A percentile compares a stretch with the other conserved stretches of the same genome.
Conservation (phyloP, 2,329 filamentous ascomycete genomes). For the Sporothrix variecibatus region DNA sequence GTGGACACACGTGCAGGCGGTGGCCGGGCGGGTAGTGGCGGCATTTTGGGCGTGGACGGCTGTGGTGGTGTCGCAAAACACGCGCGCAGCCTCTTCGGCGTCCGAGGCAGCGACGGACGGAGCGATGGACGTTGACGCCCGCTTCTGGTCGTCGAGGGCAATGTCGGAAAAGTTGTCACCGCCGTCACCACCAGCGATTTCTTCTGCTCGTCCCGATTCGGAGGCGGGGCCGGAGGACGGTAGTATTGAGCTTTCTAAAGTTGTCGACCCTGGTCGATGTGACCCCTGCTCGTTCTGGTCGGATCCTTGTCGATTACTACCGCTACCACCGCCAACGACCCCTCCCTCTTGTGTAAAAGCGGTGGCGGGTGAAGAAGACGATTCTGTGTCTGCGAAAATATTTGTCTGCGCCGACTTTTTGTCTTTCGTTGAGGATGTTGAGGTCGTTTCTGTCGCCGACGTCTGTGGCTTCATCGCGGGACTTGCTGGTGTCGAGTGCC, state of each 20-base stretch:
- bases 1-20: background rate
- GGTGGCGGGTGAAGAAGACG: constrained; percentile 9
- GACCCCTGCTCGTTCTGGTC: constrained; percentile 11
- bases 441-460: background rate
- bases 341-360: constrained; percentile 15
- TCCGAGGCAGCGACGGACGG: background rate
- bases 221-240: constrained; percentile 15
- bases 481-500: constrained; percentile 23
- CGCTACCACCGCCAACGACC: background rate
- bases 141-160: background rate
- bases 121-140: background rate
- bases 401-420: constrained; percentile 6
- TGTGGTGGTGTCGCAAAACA: constrained; percentile 10
- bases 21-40: constrained; percentile 10
- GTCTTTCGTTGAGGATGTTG: background rate
- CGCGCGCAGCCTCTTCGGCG: constrained; percentile 12
- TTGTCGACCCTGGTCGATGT: background rate
- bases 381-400: background rate
- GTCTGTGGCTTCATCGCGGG: background rate
- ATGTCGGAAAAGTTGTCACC: constrained; percentile 18
- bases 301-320: constrained; percentile 16
- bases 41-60: background rate
- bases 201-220: background rate
- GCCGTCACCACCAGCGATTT: background rate
- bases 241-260: background rate